Evolutionary conservation across 163 green algal genomes (phyloP).

Genomic region (Chlorella variabilis): DNA sequence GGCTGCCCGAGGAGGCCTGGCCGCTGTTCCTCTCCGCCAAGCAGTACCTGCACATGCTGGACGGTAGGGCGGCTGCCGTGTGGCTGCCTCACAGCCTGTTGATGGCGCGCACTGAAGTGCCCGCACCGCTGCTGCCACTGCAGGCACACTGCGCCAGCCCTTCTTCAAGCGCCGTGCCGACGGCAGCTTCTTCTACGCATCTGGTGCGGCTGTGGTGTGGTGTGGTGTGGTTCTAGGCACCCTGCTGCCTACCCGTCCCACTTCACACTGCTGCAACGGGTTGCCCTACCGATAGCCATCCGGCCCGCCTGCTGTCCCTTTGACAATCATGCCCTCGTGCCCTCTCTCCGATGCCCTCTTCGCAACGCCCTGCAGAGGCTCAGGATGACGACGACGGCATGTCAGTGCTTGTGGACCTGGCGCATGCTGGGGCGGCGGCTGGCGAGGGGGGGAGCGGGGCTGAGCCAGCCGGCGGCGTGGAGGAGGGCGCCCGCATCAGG

Average conservation of each 20-base stretch:
- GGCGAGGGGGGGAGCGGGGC: not conserved
- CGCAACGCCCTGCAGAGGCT: conserved; percentile 30
- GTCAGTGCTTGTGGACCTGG: conserved; percentile 20
- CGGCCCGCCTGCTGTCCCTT: not conserved
- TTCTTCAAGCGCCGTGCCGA: conserved; percentile 62
- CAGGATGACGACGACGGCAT: conserved; percentile 37
- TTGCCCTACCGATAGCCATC: not conserved
- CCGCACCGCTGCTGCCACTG: no score
- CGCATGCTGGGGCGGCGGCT: not conserved
- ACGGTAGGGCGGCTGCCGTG: conserved; percentile 34
- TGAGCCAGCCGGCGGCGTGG: not conserved
- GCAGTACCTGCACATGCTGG: conserved; percentile 66
- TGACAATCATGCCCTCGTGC: no score
- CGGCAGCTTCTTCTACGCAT: conserved; percentile 46
- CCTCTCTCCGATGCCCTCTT: no score
- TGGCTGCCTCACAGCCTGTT: no score
- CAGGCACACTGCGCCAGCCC: conserved; percentile 50
- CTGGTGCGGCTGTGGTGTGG: conserved; percentile 1
- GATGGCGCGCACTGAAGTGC: not conserved
- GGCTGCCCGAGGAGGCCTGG: conserved; percentile 69
- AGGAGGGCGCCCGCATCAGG: conserved; percentile 21
- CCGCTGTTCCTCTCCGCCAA: conserved; percentile 71
- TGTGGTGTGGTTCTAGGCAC: no score
- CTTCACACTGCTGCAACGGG: no score
- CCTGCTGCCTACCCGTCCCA: not conserved